Conservation (phyloP, 106 monocot species). For the Phalaenopsis aphrodite region DNA sequence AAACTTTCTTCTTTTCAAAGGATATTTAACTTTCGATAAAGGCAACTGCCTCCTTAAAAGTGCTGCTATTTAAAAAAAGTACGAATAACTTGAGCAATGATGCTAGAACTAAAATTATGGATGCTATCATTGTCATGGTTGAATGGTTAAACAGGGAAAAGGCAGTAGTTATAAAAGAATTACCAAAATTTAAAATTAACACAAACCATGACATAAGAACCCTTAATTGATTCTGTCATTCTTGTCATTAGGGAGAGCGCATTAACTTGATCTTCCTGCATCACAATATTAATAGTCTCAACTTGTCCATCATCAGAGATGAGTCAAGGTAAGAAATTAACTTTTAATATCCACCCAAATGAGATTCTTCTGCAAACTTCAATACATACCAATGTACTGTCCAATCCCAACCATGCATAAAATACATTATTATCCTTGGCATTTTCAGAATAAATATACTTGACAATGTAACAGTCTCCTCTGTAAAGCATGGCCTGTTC, state of each 20-base stretch:
- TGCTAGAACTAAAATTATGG: not conserved
- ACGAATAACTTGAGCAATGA: not conserved
- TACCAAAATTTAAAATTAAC: not conserved
- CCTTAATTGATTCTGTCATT: conserved; percentile 35
- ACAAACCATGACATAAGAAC: conserved; percentile 30
- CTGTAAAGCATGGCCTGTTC: conserved; percentile 33
- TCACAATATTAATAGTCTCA: not conserved
- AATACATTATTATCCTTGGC: conserved; percentile 31
- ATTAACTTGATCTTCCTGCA: conserved; percentile 40
- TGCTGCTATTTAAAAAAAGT: not conserved
- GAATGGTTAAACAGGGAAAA: not conserved
- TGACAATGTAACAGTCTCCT: conserved; percentile 48
- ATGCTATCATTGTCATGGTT: not conserved
- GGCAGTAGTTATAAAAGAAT: not conserved
- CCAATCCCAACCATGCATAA: conserved; percentile 40
- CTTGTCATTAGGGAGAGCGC: conserved; percentile 18
- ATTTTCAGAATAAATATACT: conserved; percentile 27
- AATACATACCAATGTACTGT: conserved; percentile 26
- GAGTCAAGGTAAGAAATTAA: not conserved
- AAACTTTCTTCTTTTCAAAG: not conserved
- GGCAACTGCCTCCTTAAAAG: not conserved
- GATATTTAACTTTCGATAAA: not conserved
- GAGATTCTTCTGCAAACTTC: not conserved
- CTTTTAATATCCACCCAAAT: not conserved
- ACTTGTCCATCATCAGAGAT: not conserved